Evolutionary conservation across 495 filamentous ascomycete genomes (phyloP).

Genomic region (Penicillium longicatenatum): DNA sequence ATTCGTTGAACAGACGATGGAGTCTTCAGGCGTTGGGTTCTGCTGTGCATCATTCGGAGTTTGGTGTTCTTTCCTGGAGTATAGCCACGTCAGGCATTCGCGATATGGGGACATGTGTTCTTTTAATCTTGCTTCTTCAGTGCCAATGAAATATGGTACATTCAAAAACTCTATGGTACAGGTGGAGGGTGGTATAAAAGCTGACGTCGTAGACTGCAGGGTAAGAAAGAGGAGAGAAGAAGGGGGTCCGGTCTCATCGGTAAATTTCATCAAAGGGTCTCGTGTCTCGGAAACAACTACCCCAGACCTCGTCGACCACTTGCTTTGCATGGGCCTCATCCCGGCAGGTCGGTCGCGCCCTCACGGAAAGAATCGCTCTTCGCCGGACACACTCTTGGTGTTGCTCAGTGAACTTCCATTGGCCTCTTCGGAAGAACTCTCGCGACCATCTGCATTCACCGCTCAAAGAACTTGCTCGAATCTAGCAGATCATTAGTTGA

Average conservation of each 20-base stretch:
- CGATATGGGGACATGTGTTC: slow-evolving; percentile 24
- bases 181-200: slow-evolving; percentile 9
- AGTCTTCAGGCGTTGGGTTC: slow-evolving; percentile 12
- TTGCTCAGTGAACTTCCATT: slow-evolving; percentile 87
- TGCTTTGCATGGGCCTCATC: slow-evolving; percentile 84
- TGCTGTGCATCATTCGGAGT: slow-evolving; percentile 24
- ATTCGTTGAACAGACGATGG: neutral
- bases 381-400: slow-evolving; percentile 89
- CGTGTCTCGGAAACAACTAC: slow-evolving; percentile 92
- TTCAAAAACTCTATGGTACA: slow-evolving; percentile 30
- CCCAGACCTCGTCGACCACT: slow-evolving; percentile 95
- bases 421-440: slow-evolving; percentile 78
- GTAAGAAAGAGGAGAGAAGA: slow-evolving; percentile 1
- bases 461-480: slow-evolving; percentile 86
- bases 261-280: slow-evolving; percentile 97
- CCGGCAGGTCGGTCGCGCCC: slow-evolving; percentile 72
- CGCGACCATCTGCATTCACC: slow-evolving; percentile 92
- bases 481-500: slow-evolving; percentile 48
- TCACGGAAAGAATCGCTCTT: slow-evolving; percentile 75
- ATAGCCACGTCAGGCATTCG: slow-evolving; percentile 17
- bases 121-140: slow-evolving; percentile 20
- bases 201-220: slow-evolving; percentile 9
- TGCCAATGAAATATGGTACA: slow-evolving; percentile 32
- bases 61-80: slow-evolving; percentile 21
- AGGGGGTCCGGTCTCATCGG: slow-evolving; percentile 55